These are phyloP conservation scores for Plantago lanceolata DNA, from an alignment of 305 asterid species.

Conservation along the genomic window DNA sequence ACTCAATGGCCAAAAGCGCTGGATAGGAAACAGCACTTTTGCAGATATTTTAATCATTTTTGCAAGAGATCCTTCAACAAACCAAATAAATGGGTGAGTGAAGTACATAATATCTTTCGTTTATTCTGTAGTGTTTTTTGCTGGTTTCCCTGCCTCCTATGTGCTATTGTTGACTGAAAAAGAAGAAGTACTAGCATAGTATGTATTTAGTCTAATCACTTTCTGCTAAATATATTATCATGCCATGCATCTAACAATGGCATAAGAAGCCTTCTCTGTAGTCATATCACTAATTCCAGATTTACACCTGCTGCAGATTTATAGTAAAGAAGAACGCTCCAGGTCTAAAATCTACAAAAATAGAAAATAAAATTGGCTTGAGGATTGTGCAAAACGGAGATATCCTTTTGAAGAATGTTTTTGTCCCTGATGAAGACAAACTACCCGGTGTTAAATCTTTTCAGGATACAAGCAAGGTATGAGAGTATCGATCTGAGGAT, in stretches of 20 bases:
- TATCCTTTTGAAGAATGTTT: slow-evolving; percentile 67
- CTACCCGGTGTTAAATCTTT: slow-evolving; percentile 83
- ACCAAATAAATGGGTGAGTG: slow-evolving; percentile 84
- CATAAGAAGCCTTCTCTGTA: slow-evolving; percentile 19
- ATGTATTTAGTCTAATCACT: background rate
- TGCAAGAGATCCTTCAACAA: slow-evolving; percentile 68
- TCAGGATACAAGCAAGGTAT: slow-evolving; percentile 88
- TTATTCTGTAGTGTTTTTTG: background rate
- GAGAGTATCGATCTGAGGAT: slow-evolving; percentile 15
- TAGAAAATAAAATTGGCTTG: slow-evolving; percentile 84
- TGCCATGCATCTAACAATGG: slow-evolving; percentile 2
- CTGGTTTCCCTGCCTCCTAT: background rate
- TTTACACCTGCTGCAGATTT: slow-evolving; percentile 48
- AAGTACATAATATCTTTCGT: background rate
- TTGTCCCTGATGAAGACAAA: slow-evolving; percentile 90
- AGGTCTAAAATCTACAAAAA: slow-evolving; percentile 86
- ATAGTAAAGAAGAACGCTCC: slow-evolving; percentile 78
- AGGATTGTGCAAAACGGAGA: slow-evolving; percentile 94
- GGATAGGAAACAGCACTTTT: slow-evolving; percentile 98
- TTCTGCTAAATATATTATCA: background rate
- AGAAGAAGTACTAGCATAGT: no score
- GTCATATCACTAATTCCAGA: slow-evolving; percentile 23
- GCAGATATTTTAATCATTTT: slow-evolving; percentile 80
- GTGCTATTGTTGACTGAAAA: no score
- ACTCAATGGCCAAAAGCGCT: slow-evolving; percentile 91